phyloP scores from a whole-genome alignment of 2,329 filamentous ascomycete species.

The Penicillium sp. region DNA sequence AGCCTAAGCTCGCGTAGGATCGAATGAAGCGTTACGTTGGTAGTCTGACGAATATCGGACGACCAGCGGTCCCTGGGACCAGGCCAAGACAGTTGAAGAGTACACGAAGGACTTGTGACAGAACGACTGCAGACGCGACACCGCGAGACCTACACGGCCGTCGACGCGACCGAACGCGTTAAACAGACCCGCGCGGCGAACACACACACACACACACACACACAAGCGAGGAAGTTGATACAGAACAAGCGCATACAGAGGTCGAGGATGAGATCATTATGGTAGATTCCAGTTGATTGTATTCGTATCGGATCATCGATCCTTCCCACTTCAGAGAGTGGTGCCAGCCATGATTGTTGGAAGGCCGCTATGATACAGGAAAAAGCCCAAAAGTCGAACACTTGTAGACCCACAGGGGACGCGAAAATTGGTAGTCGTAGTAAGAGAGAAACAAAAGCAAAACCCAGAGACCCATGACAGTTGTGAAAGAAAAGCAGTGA shows the following conservation, averaged over 20 bases:
- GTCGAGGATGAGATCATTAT: background rate
- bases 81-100: no score
- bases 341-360: constrained; percentile 31
- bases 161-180: no score
- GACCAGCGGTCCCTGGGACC: no score
- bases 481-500: constrained; percentile 35
- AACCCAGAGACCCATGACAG: constrained; percentile 40
- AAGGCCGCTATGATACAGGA: constrained; percentile 41
- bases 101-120: no score
- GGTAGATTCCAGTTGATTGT: constrained; percentile 19
- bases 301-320: constrained; percentile 33
- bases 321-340: constrained; percentile 27
- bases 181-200: background rate
- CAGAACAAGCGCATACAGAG: no score
- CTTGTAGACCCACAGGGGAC: constrained; percentile 37
- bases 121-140: no score
- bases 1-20: no score
- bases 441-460: constrained; percentile 32
- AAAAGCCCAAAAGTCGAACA: constrained; percentile 34
- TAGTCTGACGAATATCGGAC: no score
- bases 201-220: background rate
- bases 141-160: no score
- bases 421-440: constrained; percentile 34
- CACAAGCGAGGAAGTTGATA: background rate
- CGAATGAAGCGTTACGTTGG: no score